These are phyloP conservation scores for Cyclostephanos invisitatus DNA, from an alignment of 108 stramenopile genomes.

Conservation along the genomic window DNA sequence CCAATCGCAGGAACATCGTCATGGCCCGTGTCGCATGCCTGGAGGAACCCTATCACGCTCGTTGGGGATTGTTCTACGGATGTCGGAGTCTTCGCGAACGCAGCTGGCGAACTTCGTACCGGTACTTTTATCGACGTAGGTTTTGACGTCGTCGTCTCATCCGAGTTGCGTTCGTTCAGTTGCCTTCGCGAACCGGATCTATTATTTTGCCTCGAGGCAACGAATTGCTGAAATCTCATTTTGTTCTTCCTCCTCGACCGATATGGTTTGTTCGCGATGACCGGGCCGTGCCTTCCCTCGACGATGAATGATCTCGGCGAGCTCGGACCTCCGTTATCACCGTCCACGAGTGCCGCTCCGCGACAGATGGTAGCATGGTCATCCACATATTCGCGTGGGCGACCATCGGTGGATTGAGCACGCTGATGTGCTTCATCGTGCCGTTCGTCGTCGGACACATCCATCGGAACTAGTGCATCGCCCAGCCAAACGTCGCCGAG, in stretches of 20 bases:
- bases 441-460: too few species aligned
- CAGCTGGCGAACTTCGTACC: not conserved
- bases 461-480: too few species aligned
- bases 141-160: not conserved
- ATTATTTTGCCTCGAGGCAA: constrained; percentile 35
- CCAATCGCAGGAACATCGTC: constrained; percentile 6
- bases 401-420: too few species aligned
- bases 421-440: too few species aligned
- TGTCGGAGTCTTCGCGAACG: not conserved
- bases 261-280: constrained; percentile 10
- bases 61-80: not conserved
- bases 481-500: too few species aligned
- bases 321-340: not conserved
- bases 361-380: not conserved
- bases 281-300: constrained; percentile 36
- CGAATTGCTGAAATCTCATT: constrained; percentile 20
- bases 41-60: not conserved
- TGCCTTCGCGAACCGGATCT: constrained; percentile 9
- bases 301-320: not conserved
- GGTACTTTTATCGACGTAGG: not conserved
- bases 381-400: not conserved
- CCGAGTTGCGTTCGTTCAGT: not conserved
- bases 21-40: constrained; percentile 2
- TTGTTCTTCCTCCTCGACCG: constrained; percentile 3
- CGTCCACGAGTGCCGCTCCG: not conserved